Evolutionary conservation across 768 basidiomycete species (phyloP).

Genomic region (Grammothele lineata): DNA sequence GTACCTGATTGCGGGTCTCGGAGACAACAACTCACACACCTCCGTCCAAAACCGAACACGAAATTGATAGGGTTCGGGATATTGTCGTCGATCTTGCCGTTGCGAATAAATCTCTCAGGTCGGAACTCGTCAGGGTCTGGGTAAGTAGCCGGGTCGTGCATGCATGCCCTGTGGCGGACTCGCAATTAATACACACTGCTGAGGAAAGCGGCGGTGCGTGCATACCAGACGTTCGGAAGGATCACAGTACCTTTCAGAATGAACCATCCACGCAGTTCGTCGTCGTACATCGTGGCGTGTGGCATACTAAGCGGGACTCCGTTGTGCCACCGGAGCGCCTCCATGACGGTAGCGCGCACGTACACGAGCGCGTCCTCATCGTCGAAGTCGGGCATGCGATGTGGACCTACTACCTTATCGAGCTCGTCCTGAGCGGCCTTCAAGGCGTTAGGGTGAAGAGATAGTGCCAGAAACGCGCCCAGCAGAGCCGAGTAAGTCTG

Average conservation of each 20-base stretch:
- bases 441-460: conserved; percentile 10
- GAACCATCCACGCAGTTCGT: conserved; percentile 34
- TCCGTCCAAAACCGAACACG: conserved; percentile 15
- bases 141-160: conserved; percentile 8
- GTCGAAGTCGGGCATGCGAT: conserved; percentile 10
- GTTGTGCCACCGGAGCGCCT: conserved; percentile 11
- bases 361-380: conserved; percentile 12
- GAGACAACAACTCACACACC: conserved; percentile 2
- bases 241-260: conserved; percentile 29
- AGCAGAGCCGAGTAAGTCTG: conserved; percentile 6
- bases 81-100: conserved; percentile 7
- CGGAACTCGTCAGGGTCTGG: conserved; percentile 12
- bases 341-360: conserved; percentile 14
- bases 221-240: conserved; percentile 16
- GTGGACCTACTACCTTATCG: conserved; percentile 9
- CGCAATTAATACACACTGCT: background rate
- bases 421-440: conserved; percentile 14
- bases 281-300: conserved; percentile 34
- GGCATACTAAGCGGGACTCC: conserved; percentile 10
- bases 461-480: conserved; percentile 9
- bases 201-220: background rate
- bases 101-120: conserved; percentile 14
- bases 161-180: conserved; percentile 6
- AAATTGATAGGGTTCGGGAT: conserved; percentile 7
- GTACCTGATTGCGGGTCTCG: too few relatives aligned